phyloP scores from a whole-genome alignment of 352 stramenopile genomes.

The Phytophthora parvispora region DNA sequence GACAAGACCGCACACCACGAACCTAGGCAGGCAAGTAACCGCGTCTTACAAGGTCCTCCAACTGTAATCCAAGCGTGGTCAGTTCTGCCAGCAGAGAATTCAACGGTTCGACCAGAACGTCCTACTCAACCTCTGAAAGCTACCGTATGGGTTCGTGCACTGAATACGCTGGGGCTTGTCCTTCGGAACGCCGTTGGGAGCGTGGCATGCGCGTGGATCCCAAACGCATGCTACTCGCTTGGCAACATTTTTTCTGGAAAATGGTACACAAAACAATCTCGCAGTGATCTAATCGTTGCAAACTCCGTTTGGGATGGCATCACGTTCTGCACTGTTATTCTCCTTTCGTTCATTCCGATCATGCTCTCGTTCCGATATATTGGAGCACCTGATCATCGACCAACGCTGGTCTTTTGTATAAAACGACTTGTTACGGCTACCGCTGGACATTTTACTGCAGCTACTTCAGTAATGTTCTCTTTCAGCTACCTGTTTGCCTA shows the following conservation, averaged over 20 bases:
- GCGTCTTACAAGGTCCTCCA: not conserved
- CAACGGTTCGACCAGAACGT: not conserved
- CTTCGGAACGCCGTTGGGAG: constrained; percentile 13
- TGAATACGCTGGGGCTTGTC: constrained; percentile 6
- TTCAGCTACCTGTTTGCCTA: constrained; percentile 2
- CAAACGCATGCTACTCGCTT: constrained; percentile 5
- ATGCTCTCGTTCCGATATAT: constrained; percentile 5
- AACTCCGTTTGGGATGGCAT: constrained; percentile 12
- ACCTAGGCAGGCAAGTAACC: not conserved
- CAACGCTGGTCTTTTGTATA: constrained; percentile 6
- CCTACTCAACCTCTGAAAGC: not conserved
- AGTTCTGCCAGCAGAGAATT: not conserved
- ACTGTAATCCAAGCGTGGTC: not conserved
- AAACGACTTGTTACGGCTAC: not conserved
- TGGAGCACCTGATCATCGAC: not conserved
- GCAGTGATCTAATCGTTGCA: constrained; percentile 8
- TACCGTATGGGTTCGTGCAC: not conserved
- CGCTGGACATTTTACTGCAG: not conserved
- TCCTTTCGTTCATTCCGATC: constrained; percentile 1
- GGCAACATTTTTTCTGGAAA: constrained; percentile 25
- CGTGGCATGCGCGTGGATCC: constrained; percentile 10
- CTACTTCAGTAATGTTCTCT: not conserved
- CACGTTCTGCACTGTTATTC: constrained; percentile 4
- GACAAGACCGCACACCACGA: not conserved
- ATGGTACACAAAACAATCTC: constrained; percentile 8